phyloP scores from a whole-genome alignment of 129 eudicot species.

The Chrysanthemum makinoi region DNA sequence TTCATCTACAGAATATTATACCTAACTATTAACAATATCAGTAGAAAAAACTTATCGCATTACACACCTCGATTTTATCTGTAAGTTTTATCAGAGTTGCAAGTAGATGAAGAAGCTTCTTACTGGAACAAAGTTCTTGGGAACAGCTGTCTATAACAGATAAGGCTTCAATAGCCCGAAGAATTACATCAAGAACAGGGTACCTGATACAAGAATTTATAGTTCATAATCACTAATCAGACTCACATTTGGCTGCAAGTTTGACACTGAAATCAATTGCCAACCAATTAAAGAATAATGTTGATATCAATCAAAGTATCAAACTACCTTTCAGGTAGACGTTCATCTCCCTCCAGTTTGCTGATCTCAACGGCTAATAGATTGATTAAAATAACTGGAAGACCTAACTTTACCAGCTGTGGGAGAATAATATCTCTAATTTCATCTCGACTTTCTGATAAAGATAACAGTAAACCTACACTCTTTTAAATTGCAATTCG shows the following conservation, averaged over 20 bases:
- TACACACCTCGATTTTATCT: constrained; percentile 78
- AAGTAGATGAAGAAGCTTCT: constrained; percentile 61
- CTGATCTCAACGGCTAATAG: constrained; percentile 73
- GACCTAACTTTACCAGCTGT: constrained; percentile 61
- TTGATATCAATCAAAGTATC: too few relatives aligned
- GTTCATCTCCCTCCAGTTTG: constrained; percentile 58
- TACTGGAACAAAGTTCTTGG: constrained; percentile 54
- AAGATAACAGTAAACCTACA: constrained; percentile 63
- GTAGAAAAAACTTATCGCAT: background rate
- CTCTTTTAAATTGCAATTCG: constrained; percentile 39
- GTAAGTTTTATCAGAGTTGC: constrained; percentile 60
- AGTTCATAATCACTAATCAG: constrained; percentile 18
- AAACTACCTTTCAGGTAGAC: constrained; percentile 76
- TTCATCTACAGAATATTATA: background rate
- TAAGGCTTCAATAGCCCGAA: constrained; percentile 78
- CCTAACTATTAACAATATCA: background rate
- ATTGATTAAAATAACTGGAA: constrained; percentile 56
- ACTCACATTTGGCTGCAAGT: constrained; percentile 5
- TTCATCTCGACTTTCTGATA: constrained; percentile 64
- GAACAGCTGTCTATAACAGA: constrained; percentile 62
- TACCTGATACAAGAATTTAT: constrained; percentile 50
- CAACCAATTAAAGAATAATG: background rate
- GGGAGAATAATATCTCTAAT: constrained; percentile 60
- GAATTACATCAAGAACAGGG: constrained; percentile 64
- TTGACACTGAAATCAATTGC: constrained; percentile 2